These are phyloP conservation scores for Boletus mariae DNA, from an alignment of 1,284 basidiomycete species.

Conservation along the genomic window DNA sequence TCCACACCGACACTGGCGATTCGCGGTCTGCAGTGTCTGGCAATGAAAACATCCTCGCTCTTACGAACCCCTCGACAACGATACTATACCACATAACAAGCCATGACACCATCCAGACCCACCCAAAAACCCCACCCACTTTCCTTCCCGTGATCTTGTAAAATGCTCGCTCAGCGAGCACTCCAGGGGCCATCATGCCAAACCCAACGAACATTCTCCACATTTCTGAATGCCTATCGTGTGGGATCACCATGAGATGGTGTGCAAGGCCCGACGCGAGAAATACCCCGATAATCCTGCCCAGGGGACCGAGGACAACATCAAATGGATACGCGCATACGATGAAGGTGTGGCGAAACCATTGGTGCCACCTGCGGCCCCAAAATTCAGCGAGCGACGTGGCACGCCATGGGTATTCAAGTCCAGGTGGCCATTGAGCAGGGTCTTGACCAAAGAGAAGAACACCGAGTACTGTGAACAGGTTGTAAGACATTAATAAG, in stretches of 20 bases:
- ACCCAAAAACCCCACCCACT: neutral
- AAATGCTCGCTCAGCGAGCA: conserved; percentile 7
- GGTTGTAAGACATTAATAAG: neutral
- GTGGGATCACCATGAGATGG: neutral
- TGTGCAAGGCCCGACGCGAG: neutral
- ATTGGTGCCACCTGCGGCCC: neutral
- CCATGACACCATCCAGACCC: neutral
- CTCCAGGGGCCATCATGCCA: neutral
- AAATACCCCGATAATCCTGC: neutral
- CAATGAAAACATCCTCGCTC: neutral
- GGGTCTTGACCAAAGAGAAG: neutral
- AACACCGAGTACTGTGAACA: neutral
- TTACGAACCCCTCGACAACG: neutral
- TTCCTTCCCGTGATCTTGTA: neutral
- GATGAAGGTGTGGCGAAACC: neutral
- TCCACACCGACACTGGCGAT: neutral
- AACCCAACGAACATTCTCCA: neutral
- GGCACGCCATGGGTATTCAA: neutral
- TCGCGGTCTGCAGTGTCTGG: no score
- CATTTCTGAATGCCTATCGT: neutral
- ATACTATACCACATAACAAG: neutral
- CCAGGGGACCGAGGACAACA: neutral
- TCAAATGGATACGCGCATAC: neutral
- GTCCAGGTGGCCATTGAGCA: neutral
- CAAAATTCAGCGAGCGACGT: neutral